Evolutionary conservation across 2,329 filamentous ascomycete species (phyloP), one percentile per base, ranked within the genome.

Genomic region (Paecilomyces dactylethromorphus): DNA sequence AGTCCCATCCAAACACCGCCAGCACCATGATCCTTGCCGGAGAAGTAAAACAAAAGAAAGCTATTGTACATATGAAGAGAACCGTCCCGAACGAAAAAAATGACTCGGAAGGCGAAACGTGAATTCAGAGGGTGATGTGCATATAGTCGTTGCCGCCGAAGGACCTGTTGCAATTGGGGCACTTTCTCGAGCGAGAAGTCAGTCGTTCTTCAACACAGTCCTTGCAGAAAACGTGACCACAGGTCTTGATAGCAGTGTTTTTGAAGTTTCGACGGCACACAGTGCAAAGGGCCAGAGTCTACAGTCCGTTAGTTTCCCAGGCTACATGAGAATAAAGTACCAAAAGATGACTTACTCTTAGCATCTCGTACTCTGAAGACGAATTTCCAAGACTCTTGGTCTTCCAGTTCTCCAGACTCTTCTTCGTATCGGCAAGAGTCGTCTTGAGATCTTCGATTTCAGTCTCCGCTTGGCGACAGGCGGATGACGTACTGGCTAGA

Each of bases 221-320:
- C 69, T 88, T 87, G 82, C 94, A 99, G 75, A 97, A 96, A 54
- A 96, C 85, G 74, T 99, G 94, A 1, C 94, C 94, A 73, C 94
- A 99, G 0, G 90, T 92, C 77, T 94, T 95, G 73, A 99, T 84
- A 10, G 88, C 89, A 0, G 92, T 96, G 70, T 97, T 91, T 76
- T 97, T 97, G 79, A 97, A 92, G 65, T 93, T 91, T 69, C 86
- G 88, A 66, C 91, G 90, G 78, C 95, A 99, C 55, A 97, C 90
- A 11, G 91, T 91, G 79, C 94, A 99, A 56, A 96, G 85, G 32
- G 90, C 88, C 74, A 94, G 83, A 68, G 83, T 82, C 87, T 91
- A 68, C 1, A 59, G 10, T 53, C 35, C 56, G 57, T 66, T 32
- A 60, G 62, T 67, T 67, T 66, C 69, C 58, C 58, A 29, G 53